A percentile compares a stretch with the other conserved stretches of the same genome.
phyloP scores from a whole-genome alignment of 1,284 basidiomycete species.

The Ganoderma multipileum region DNA sequence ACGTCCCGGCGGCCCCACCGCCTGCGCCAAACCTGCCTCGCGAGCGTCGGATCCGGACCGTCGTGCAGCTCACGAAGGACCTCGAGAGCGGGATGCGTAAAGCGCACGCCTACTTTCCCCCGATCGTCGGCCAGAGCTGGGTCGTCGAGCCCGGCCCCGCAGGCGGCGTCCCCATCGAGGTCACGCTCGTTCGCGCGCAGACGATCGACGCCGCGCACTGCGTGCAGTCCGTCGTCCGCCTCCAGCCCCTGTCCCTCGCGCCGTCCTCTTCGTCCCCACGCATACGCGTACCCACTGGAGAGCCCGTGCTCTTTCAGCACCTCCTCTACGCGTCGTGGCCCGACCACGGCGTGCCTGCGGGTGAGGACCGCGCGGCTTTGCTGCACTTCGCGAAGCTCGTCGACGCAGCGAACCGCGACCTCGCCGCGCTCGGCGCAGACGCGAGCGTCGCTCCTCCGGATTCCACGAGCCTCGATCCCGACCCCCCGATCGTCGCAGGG shows the following conservation, averaged over 20 bases:
- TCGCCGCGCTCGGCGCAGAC: conserved; percentile 44
- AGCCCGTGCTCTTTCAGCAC: conserved; percentile 67
- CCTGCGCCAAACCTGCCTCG: conserved; percentile 40
- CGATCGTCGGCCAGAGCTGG: conserved; percentile 58
- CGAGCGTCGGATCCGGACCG: conserved; percentile 67
- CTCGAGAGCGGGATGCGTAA: conserved; percentile 72
- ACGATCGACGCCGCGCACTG: conserved; percentile 62
- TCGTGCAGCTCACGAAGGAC: conserved; percentile 81
- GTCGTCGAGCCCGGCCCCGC: conserved; percentile 53
- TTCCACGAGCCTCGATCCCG: conserved; percentile 45
- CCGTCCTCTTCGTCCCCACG: background rate
- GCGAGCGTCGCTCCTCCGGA: conserved; percentile 6
- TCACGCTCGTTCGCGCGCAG: conserved; percentile 57
- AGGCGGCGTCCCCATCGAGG: conserved; percentile 51
- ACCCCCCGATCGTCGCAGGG: conserved; percentile 82
- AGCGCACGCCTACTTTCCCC: conserved; percentile 79
- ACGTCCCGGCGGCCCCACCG: conserved; percentile 14
- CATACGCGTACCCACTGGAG: conserved; percentile 30
- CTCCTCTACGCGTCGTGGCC: conserved; percentile 82
- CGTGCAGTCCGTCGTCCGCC: conserved; percentile 59
- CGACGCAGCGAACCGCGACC: conserved; percentile 62
- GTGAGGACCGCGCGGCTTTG: conserved; percentile 60
- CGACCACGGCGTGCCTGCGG: conserved; percentile 78
- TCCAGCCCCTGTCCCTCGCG: conserved; percentile 35
- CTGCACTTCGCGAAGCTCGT: conserved; percentile 69